Percentiles rank a stretch among this genome's conserved stretches.
Evolutionary conservation across 345 rosid species (phyloP).

Genomic region (Eucalyptus tenuipes): DNA sequence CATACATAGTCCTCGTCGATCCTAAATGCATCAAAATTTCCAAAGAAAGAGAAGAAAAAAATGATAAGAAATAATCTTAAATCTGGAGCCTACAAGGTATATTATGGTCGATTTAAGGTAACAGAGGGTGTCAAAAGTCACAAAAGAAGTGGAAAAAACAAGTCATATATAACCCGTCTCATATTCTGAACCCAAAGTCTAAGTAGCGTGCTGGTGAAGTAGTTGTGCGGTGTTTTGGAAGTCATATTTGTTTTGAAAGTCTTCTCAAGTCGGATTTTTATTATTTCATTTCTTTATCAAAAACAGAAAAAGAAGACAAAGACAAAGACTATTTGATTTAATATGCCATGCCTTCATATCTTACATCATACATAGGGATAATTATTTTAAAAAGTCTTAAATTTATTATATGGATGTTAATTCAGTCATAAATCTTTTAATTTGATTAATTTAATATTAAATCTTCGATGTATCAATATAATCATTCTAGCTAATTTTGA

Average conservation of each 20-base stretch:
- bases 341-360: background rate
- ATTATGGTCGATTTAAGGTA: no score
- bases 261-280: no score
- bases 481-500: no score
- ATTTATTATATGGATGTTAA: accelerated
- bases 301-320: background rate
- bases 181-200: background rate
- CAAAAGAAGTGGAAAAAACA: background rate
- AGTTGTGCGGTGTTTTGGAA: background rate
- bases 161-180: background rate
- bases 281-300: no score
- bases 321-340: background rate
- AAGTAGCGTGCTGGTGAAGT: background rate
- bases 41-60: no score
- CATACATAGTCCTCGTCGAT: no score
- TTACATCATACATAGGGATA: background rate
- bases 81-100: background rate
- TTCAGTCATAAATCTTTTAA: accelerated
- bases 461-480: no score
- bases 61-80: no score
- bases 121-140: background rate
- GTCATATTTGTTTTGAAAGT: background rate
- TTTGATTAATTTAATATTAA: no score
- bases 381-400: no score
- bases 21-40: no score